Conservation (phyloP, 108 stramenopile species). For the Fistulifera solaris region DNA sequence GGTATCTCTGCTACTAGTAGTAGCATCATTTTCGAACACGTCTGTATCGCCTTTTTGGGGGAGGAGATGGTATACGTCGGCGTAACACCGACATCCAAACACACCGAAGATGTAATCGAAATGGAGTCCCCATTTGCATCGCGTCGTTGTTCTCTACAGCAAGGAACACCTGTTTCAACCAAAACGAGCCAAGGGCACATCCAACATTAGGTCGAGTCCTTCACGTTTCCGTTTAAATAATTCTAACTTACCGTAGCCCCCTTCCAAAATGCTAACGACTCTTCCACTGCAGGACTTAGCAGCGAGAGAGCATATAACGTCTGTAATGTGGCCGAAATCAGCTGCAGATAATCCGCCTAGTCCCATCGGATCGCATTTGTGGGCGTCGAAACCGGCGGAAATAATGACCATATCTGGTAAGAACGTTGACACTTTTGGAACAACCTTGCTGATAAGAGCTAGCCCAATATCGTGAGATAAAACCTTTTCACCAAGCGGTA, state of each 20-base stretch:
- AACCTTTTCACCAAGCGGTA: slow-evolving; percentile 70
- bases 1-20: too few species aligned
- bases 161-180: slow-evolving; percentile 44
- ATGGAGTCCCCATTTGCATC: background rate
- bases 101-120: background rate
- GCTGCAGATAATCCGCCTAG: slow-evolving; percentile 69
- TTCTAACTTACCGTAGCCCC: slow-evolving; percentile 72
- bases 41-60: too few species aligned
- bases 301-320: slow-evolving; percentile 80
- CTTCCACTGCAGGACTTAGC: slow-evolving; percentile 85
- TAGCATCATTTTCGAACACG: too few species aligned
- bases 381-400: slow-evolving; percentile 94
- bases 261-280: slow-evolving; percentile 89
- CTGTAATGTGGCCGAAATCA: slow-evolving; percentile 79
- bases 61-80: background rate
- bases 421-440: slow-evolving; percentile 83
- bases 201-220: too few species aligned
- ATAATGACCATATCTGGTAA: slow-evolving; percentile 90
- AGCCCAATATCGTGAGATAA: slow-evolving; percentile 64
- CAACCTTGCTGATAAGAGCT: slow-evolving; percentile 61
- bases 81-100: background rate
- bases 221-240: too few species aligned
- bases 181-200: too few species aligned
- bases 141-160: slow-evolving; percentile 40
- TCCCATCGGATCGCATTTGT: slow-evolving; percentile 85